phyloP scores from a whole-genome alignment of 768 basidiomycete genomes.

The Lactarius psammicola region DNA sequence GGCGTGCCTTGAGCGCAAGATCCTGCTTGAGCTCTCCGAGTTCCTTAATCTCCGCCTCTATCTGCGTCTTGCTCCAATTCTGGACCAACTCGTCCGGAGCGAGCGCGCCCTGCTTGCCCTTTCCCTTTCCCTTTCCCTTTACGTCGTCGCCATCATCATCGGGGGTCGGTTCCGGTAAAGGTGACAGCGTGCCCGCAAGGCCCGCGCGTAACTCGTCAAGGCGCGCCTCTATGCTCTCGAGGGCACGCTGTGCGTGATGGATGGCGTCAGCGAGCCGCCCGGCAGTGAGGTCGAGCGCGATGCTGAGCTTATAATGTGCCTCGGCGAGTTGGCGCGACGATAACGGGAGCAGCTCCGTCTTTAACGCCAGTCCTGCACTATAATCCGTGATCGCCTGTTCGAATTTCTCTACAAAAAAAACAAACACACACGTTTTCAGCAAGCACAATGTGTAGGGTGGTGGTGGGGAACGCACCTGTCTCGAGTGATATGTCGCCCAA shows the following conservation, averaged over 20 bases:
- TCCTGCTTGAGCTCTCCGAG: constrained; percentile 73
- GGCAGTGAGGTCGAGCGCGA: constrained; percentile 88
- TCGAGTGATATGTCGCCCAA: constrained; percentile 97
- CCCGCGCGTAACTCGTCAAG: constrained; percentile 56
- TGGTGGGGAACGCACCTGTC: constrained; percentile 89
- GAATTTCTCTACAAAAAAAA: constrained; percentile 99
- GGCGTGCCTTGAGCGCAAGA: constrained; percentile 71
- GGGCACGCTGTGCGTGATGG: constrained; percentile 71
- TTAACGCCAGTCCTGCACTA: constrained; percentile 70
- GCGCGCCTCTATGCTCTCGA: constrained; percentile 75
- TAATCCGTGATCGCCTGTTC: constrained; percentile 92
- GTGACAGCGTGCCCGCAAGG: constrained; percentile 40
- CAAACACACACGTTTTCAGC: too few species aligned
- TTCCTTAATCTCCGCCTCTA: constrained; percentile 78
- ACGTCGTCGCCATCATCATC: constrained; percentile 40
- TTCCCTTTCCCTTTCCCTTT: constrained; percentile 74
- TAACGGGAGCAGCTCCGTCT: constrained; percentile 68
- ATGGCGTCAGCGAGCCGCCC: constrained; percentile 83
- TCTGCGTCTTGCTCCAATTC: constrained; percentile 70
- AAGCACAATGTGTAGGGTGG: too few species aligned
- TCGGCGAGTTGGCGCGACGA: constrained; percentile 92
- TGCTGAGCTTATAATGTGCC: constrained; percentile 91
- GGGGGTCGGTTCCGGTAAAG: constrained; percentile 22
- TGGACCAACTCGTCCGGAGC: constrained; percentile 54
- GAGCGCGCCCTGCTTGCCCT: constrained; percentile 36